These are phyloP conservation scores for Aspergillus tanneri DNA, from an alignment of 2,329 filamentous ascomycete genomes.

Conservation along the genomic window DNA sequence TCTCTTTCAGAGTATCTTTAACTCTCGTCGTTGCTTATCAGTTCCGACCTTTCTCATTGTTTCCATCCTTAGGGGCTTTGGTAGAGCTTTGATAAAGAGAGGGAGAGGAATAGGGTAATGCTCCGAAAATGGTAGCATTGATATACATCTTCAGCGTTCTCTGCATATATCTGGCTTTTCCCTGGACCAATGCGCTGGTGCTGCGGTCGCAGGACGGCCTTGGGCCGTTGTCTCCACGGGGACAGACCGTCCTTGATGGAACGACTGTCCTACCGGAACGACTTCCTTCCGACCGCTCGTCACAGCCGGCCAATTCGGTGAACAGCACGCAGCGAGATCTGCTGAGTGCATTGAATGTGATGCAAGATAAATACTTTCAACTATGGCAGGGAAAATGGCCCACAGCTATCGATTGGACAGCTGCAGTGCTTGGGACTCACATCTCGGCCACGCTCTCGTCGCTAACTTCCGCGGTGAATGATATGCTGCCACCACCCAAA, in stretches of 20 bases:
- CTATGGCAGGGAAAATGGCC: conserved; percentile 81
- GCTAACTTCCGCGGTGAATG: conserved; percentile 59
- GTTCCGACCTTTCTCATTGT: background rate
- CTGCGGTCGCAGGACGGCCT: conserved; percentile 29
- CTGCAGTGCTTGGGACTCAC: conserved; percentile 78
- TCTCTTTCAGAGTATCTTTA: conserved; percentile 5
- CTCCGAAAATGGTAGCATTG: conserved; percentile 8
- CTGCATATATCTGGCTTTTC: conserved; percentile 23
- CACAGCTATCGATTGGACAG: conserved; percentile 87
- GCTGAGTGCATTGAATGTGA: conserved; percentile 65
- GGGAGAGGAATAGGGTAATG: background rate
- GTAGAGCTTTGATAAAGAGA: background rate
- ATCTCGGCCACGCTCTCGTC: conserved; percentile 70
- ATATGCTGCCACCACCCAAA: conserved; percentile 37
- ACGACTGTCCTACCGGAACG: conserved; percentile 12
- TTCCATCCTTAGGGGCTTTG: background rate
- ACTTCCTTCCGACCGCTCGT: conserved; percentile 20
- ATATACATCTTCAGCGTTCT: conserved; percentile 23
- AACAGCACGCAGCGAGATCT: conserved; percentile 42
- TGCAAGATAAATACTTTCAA: conserved; percentile 77
- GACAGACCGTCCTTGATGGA: conserved; percentile 12
- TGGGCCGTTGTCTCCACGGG: conserved; percentile 13
- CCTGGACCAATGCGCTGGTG: conserved; percentile 31
- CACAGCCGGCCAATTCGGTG: conserved; percentile 16
- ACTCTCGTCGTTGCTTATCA: conserved; percentile 2